Conservation (phyloP, 2,329 filamentous ascomycete species). For the Microascus cirrosus region DNA sequence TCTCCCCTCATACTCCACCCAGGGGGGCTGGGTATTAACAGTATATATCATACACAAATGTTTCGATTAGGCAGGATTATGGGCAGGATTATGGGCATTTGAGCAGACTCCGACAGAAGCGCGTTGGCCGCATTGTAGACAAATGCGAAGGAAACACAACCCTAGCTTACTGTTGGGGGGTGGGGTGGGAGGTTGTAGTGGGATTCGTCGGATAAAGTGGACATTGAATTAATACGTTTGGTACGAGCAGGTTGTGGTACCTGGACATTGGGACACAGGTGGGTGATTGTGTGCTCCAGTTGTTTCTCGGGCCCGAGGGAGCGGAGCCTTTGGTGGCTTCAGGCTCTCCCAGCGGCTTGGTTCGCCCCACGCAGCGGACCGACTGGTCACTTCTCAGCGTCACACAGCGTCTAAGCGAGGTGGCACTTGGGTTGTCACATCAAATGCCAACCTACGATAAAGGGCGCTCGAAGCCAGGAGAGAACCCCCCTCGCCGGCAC, state of each 20-base stretch:
- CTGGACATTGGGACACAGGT: no score
- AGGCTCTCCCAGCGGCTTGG: not conserved
- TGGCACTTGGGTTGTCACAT: not conserved
- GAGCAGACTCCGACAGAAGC: no score
- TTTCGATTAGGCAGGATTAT: no score
- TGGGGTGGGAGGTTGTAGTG: not conserved
- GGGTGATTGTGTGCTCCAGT: not conserved
- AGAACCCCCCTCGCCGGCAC: no score
- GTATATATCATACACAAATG: no score
- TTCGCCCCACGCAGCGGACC: not conserved
- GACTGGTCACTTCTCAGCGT: not conserved
- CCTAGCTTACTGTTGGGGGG: not conserved
- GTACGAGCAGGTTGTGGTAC: no score
- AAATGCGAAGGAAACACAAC: not conserved
- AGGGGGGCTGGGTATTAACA: no score
- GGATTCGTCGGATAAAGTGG: not conserved
- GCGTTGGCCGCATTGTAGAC: not conserved
- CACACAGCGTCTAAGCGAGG: not conserved
- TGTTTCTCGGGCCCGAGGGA: not conserved
- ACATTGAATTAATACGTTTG: not conserved
- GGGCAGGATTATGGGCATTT: no score
- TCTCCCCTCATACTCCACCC: no score
- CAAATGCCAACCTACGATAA: not conserved
- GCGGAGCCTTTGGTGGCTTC: not conserved
- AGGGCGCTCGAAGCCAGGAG: no score